Evolutionary conservation across 441 rosid genomes (phyloP), one percentile per base, ranked within the genome.

Genomic region (Rhodomyrtus psidioides): DNA sequence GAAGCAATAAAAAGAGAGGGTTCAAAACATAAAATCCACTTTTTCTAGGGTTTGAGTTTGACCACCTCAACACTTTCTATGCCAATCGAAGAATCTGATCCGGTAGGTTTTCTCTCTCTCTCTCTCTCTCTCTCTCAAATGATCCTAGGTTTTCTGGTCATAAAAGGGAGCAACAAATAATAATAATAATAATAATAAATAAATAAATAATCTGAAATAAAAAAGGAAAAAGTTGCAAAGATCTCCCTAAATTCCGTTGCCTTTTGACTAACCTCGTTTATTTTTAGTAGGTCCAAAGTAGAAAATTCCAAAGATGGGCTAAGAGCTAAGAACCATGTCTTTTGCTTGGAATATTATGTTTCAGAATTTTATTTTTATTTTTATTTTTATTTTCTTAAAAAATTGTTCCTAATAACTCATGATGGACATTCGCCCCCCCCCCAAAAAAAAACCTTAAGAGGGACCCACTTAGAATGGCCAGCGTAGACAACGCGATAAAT

Each of bases 221-320:
- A n/a, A n/a, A n/a, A n/a, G 27, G 34, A 65, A 39, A 70, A 70
- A 39, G 16, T 9, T 39, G 13, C 16, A 39, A 70, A 70, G 23
- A 12, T 84, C 87, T 81, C 87, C 87, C 58, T 83, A 30, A 85
- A 85, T 81, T 85, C 81, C 84, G 56, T 79, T 9, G 51, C 58
- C 57, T 85, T 85, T 85, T 81, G 87, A 85, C 83, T 49, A 44
- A 58, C 51, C 44, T 60, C 42, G 16, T 26, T 53, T 49, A 56
- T 24, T 85, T 59, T 16, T 76, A 46, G 30, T 26, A 49, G 27
- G 79, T 58, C 84, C 84, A 44, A 54, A 27, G 24, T 74, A 55
- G 65, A 27, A 83, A 56, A 55, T 83, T 39, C 49, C 79, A 70
- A 70, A 39, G 12, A 58, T 53, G 65, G 2, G 86, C 28, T 44